Evolutionary conservation across 768 basidiomycete genomes (phyloP).

Genomic region (Tephrocybe sp.): DNA sequence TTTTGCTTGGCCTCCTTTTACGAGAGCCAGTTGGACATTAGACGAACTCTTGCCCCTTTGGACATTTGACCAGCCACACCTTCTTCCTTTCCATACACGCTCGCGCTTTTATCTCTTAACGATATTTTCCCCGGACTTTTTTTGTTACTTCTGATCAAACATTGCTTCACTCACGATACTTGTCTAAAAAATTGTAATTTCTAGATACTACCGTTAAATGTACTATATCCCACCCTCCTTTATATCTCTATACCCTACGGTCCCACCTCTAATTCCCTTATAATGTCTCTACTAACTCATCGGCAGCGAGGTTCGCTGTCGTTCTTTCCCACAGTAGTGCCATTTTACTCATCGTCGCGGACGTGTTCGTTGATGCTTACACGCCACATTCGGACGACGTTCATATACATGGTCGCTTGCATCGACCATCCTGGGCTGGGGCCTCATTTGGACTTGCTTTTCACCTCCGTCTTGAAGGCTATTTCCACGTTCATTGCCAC

Average conservation of each 20-base stretch:
- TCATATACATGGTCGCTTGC: background rate
- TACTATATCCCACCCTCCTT: slow-evolving; percentile 4
- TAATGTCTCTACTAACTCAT: slow-evolving; percentile 15
- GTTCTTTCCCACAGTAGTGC: slow-evolving; percentile 10
- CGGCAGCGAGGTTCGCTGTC: slow-evolving; percentile 10
- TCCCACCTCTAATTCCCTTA: slow-evolving; percentile 10
- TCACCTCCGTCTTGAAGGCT: slow-evolving; percentile 6
- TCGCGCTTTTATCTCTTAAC: slow-evolving; percentile 2
- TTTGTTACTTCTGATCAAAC: slow-evolving; percentile 7
- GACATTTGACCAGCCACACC: slow-evolving; percentile 14
- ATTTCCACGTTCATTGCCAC: slow-evolving; percentile 10
- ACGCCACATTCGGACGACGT: background rate
- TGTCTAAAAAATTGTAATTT: slow-evolving; percentile 17
- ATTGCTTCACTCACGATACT: background rate
- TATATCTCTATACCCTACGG: background rate
- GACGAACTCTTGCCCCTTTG: slow-evolving; percentile 19
- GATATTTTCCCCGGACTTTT: slow-evolving; percentile 4
- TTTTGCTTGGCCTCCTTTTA: slow-evolving; percentile 14
- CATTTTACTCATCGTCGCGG: slow-evolving; percentile 6
- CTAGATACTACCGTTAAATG: slow-evolving; percentile 13
- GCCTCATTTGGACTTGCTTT: slow-evolving; percentile 3
- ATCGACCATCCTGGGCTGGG: slow-evolving; percentile 8
- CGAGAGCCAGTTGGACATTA: slow-evolving; percentile 18
- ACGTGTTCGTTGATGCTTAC: slow-evolving; percentile 3
- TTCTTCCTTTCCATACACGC: background rate